These are phyloP conservation scores for Paramecium pentaurelia DNA, from an alignment of 73 alveolate genomes.

Conservation along the genomic window DNA sequence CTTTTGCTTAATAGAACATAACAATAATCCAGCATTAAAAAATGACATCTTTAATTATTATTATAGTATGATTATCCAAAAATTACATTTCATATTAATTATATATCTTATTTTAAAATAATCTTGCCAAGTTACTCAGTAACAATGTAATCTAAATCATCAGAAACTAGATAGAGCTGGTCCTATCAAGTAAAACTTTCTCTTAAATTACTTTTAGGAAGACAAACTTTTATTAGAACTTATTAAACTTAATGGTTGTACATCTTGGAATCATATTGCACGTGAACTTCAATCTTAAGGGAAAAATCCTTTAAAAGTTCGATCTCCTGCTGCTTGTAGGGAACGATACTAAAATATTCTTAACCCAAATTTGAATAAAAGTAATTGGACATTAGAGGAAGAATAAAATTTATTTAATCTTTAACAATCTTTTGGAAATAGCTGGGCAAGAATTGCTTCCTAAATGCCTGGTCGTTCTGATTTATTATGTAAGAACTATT, in stretches of 20 bases:
- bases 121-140: not conserved
- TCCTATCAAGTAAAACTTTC: not conserved
- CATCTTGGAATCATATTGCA: constrained; percentile 38
- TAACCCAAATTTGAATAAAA: constrained; percentile 72
- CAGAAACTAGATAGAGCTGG: constrained; percentile 38
- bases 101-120: not conserved
- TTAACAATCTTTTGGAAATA: constrained; percentile 70
- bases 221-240: constrained; percentile 22
- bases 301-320: not conserved
- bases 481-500: constrained; percentile 74
- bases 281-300: not conserved
- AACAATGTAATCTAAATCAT: not conserved
- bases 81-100: not conserved
- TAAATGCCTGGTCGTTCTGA: constrained; percentile 82
- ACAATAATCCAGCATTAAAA: not conserved
- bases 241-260: not conserved
- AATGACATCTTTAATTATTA: not conserved
- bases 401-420: constrained; percentile 68
- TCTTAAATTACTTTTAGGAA: not conserved
- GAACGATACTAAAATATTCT: constrained; percentile 78
- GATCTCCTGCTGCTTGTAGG: constrained; percentile 62
- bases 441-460: constrained; percentile 74
- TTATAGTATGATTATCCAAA: not conserved
- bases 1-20: not conserved
- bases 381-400: constrained; percentile 77